A percentile compares a stretch with the other conserved stretches of the same genome.
phyloP scores from a whole-genome alignment of 2,329 filamentous ascomycete species.

The Pseudogymnoascus pannorum region DNA sequence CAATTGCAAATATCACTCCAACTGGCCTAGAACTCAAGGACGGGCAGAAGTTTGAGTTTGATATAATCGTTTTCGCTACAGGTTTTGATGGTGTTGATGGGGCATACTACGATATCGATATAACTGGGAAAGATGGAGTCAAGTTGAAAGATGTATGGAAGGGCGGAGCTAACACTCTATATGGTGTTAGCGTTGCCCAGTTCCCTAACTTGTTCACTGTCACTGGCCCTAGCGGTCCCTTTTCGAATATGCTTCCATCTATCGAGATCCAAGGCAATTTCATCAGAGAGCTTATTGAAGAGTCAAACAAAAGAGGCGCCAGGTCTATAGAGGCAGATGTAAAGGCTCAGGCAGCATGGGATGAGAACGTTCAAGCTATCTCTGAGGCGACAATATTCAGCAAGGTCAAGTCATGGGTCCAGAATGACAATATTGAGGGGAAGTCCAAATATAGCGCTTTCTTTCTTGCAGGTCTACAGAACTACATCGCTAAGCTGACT shows the following conservation, averaged over 20 bases:
- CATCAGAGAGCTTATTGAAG: constrained; percentile 30
- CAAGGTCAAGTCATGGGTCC: not conserved
- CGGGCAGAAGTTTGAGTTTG: constrained; percentile 24
- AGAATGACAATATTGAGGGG: not conserved
- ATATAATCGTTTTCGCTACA: constrained; percentile 31
- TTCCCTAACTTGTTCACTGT: constrained; percentile 44
- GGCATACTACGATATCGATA: constrained; percentile 26
- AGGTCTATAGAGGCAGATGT: constrained; percentile 28
- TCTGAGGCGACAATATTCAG: not conserved
- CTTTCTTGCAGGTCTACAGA: not conserved
- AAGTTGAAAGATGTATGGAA: too few relatives aligned
- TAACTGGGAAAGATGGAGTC: constrained; percentile 28
- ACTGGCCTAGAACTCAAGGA: constrained; percentile 30
- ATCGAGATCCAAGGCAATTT: constrained; percentile 36
- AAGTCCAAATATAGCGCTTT: not conserved
- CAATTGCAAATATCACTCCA: constrained; percentile 34
- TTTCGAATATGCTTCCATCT: constrained; percentile 35
- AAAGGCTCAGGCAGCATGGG: constrained; percentile 29
- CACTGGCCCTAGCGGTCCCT: constrained; percentile 35
- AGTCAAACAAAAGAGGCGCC: constrained; percentile 25
- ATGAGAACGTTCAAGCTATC: not conserved
- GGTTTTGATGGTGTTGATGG: constrained; percentile 34
- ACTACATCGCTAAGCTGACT: not conserved
- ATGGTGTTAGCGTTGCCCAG: constrained; percentile 36
- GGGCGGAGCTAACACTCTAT: constrained; percentile 27